These are phyloP conservation scores for Leccinum uliginosum DNA, from an alignment of 768 basidiomycete genomes.

Conservation along the genomic window DNA sequence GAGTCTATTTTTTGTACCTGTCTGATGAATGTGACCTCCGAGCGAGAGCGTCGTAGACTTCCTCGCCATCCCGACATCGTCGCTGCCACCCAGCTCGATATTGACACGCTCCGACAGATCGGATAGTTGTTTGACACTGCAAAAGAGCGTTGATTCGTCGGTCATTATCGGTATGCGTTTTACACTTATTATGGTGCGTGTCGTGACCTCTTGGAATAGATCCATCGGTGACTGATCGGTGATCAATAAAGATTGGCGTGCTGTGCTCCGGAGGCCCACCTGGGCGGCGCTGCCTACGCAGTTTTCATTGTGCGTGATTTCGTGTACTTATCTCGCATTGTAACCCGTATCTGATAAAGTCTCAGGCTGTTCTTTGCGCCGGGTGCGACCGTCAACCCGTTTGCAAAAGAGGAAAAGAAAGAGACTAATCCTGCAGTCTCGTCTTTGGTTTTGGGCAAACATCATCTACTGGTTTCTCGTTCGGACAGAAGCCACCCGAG, in stretches of 20 bases:
- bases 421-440: slow-evolving; percentile 39
- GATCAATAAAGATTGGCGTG: slow-evolving; percentile 46
- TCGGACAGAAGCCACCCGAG: slow-evolving; percentile 40
- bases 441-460: slow-evolving; percentile 47
- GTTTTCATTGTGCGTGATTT: slow-evolving; percentile 67
- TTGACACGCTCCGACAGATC: slow-evolving; percentile 50
- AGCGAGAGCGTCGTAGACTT: slow-evolving; percentile 50
- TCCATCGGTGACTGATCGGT: background rate
- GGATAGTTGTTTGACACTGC: slow-evolving; percentile 84
- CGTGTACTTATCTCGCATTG: background rate
- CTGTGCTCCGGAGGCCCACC: slow-evolving; percentile 60
- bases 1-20: slow-evolving; percentile 27
- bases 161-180: slow-evolving; percentile 73
- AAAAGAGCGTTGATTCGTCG: slow-evolving; percentile 29
- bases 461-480: slow-evolving; percentile 40
- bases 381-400: slow-evolving; percentile 38
- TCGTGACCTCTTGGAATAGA: background rate
- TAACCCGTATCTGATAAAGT: slow-evolving; percentile 22
- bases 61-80: slow-evolving; percentile 71
- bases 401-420: slow-evolving; percentile 45
- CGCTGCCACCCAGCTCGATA: slow-evolving; percentile 53
- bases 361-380: slow-evolving; percentile 63
- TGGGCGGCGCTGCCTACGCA: slow-evolving; percentile 90
- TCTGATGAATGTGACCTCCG: too few relatives aligned
- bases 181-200: slow-evolving; percentile 71